phyloP scores from a whole-genome alignment of 768 basidiomycete genomes.

The Mycena sanguinolenta region DNA sequence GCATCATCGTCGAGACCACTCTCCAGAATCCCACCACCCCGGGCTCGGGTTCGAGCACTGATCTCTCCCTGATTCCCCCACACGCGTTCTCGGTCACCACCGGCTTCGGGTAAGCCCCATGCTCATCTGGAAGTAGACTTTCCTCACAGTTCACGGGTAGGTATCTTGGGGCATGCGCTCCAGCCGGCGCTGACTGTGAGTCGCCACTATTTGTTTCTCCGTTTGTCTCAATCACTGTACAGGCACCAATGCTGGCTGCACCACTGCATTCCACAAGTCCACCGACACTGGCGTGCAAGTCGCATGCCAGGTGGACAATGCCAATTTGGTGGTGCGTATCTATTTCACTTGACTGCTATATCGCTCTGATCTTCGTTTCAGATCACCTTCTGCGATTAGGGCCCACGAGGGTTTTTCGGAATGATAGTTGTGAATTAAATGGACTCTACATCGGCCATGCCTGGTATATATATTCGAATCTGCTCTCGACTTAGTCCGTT shows the following conservation, averaged over 20 bases:
- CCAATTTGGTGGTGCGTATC: too few species aligned
- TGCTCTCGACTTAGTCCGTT: too few species aligned
- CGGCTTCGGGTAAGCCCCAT: constrained; percentile 41
- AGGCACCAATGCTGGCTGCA: constrained; percentile 47
- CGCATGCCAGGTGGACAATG: constrained; percentile 50
- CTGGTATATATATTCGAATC: too few species aligned
- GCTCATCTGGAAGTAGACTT: too few species aligned
- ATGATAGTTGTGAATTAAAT: too few species aligned
- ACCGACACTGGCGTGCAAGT: constrained; percentile 48
- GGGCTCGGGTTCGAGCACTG: constrained; percentile 51
- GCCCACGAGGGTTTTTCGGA: too few species aligned
- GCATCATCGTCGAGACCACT: constrained; percentile 51
- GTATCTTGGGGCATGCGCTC: constrained; percentile 45
- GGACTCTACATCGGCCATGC: too few species aligned
- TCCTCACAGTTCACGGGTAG: too few species aligned
- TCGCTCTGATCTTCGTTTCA: too few species aligned
- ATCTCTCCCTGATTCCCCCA: constrained; percentile 50
- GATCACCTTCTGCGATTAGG: too few species aligned
- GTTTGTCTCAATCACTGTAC: not conserved
- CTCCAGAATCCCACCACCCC: constrained; percentile 49
- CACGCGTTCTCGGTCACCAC: constrained; percentile 51
- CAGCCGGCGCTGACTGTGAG: constrained; percentile 45
- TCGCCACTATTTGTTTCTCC: not conserved
- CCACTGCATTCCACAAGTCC: constrained; percentile 47
- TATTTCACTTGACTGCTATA: too few species aligned